Evolutionary conservation across 371 early-diverging fungal species (phyloP), one percentile per base, ranked within the genome.

Genomic region (Mortierella sp.): DNA sequence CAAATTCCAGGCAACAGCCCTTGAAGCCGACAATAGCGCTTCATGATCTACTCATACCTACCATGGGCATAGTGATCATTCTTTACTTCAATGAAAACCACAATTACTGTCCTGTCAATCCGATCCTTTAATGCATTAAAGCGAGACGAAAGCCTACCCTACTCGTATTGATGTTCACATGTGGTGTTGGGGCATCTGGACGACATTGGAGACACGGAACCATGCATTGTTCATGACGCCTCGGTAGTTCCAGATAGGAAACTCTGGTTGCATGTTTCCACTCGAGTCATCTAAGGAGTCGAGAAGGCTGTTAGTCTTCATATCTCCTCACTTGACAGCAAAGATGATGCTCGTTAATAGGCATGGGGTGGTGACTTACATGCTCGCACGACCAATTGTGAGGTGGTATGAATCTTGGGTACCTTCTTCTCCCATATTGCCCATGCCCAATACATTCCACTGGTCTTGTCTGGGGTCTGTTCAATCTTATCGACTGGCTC

Each of bases 151-250:
- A n/a, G n/a, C n/a, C n/a, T n/a, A n/a, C n/a, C n/a, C n/a, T n/a
- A n/a, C n/a, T n/a, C n/a, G n/a, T n/a, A n/a, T n/a, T n/a, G n/a
- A n/a, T 34, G 34, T n/a, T 54, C 45, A 71, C 57, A 71, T 50
- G 16, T 71, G 55, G 24, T 41, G 45, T 13, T 71, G 71, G 2
- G 64, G 71, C 49, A 69, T 57, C 31, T 60, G 61, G 12, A 21
- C 55, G 24, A 64, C 64, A 50, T 64, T 64, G 13, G 62, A 56
- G 19, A 85, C 81, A 1, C 80, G 67, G 62, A 80, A 86, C 85
- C 90, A 93, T 2, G 90, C 79, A 68, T 93, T 93, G 81, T 92
- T 92, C 91, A 93, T 91, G 24, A 93, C 93, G 3, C 94, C 94
- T 46, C 93, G 82, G 63, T 89, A 90, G 73, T 94, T 94, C 95